A percentile compares a stretch with the other conserved stretches of the same genome.
Evolutionary conservation across 1,284 basidiomycete genomes (phyloP).

Genomic region (Tremellales sp.): DNA sequence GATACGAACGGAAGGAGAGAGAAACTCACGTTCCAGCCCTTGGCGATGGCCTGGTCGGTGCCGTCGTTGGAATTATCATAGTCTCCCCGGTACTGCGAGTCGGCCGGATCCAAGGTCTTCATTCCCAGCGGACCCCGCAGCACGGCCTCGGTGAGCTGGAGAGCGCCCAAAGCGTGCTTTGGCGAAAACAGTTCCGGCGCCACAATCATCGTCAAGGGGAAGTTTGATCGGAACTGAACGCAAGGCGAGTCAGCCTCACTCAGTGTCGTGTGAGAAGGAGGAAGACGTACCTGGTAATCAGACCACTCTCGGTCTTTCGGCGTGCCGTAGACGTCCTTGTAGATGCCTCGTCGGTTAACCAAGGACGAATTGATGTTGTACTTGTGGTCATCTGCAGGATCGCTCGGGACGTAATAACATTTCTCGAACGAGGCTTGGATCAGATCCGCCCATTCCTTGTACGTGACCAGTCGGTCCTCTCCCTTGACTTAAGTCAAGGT

Average conservation of each 20-base stretch:
- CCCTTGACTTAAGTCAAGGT: constrained; percentile 63
- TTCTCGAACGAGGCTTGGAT: constrained; percentile 85
- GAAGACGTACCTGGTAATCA: constrained; percentile 69
- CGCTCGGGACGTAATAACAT: constrained; percentile 82
- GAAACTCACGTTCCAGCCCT: constrained; percentile 68
- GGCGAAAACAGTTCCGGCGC: constrained; percentile 92
- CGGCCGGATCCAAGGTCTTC: constrained; percentile 83
- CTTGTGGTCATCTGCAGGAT: constrained; percentile 65
- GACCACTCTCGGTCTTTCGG: constrained; percentile 84
- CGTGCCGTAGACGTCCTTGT: constrained; percentile 95
- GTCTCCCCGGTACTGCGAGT: constrained; percentile 78
- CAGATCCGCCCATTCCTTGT: constrained; percentile 82
- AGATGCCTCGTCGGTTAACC: constrained; percentile 88
- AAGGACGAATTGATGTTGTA: constrained; percentile 69
- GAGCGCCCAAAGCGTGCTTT: constrained; percentile 69
- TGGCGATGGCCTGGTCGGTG: constrained; percentile 72
- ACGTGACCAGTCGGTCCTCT: constrained; percentile 68
- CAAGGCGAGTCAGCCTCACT: not conserved
- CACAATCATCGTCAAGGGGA: constrained; percentile 93
- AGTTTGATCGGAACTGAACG: constrained; percentile 69
- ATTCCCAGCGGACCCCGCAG: constrained; percentile 83
- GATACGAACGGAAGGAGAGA: constrained; percentile 1
- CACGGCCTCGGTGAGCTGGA: constrained; percentile 69
- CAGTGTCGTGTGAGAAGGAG: not conserved
- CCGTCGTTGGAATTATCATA: constrained; percentile 92